These are phyloP conservation scores for Cucurbita maxima DNA, from an alignment of 306 rosid genomes.

Conservation along the genomic window DNA sequence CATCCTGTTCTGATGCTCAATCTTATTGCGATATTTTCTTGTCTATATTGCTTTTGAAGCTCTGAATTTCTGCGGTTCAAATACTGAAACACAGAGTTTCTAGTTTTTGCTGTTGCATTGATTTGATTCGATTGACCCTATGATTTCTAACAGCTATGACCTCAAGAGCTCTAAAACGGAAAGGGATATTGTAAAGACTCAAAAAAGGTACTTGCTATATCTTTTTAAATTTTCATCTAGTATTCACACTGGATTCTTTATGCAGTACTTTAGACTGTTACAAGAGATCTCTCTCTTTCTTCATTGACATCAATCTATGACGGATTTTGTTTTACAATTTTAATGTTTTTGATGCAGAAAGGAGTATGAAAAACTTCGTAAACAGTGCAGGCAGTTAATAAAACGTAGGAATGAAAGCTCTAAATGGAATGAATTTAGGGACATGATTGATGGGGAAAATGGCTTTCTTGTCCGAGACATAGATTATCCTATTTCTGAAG, in stretches of 20 bases:
- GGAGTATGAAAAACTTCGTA: conserved; percentile 74
- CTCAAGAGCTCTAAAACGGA: conserved; percentile 69
- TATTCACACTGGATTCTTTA: neutral
- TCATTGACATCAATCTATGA: neutral
- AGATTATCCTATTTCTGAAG: conserved; percentile 90
- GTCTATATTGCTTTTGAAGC: neutral
- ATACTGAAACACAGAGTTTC: neutral
- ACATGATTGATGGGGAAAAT: conserved; percentile 40
- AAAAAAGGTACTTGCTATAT: conserved; percentile 45
- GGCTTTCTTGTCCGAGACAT: conserved; percentile 35
- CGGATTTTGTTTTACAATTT: neutral
- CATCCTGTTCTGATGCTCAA: neutral
- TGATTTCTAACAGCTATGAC: conserved; percentile 54
- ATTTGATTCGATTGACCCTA: conserved; percentile 16
- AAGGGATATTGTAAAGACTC: conserved; percentile 46
- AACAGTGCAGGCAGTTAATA: conserved; percentile 54
- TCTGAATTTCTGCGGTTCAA: neutral
- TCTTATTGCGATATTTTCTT: neutral
- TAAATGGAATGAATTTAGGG: conserved; percentile 39
- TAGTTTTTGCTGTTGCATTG: neutral
- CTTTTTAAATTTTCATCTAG: neutral
- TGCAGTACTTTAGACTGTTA: neutral
- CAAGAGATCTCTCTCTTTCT: neutral
- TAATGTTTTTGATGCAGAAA: conserved; percentile 41
- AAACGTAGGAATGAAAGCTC: conserved; percentile 38